phyloP scores from a whole-genome alignment of 148 eudicot species.

The Fagopyrum esculentum region DNA sequence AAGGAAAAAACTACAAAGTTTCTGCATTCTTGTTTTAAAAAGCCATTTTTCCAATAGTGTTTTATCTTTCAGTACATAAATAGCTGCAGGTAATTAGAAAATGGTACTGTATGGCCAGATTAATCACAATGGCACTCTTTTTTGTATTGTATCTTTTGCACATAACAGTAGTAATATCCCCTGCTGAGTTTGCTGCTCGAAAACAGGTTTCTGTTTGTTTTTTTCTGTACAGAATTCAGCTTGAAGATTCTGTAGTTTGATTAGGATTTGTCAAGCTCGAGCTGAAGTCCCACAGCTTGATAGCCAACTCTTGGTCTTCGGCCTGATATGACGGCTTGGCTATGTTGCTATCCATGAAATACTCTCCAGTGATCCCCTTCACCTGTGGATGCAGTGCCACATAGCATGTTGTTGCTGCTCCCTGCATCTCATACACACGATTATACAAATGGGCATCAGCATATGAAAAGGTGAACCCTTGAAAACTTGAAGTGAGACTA shows the following conservation, averaged over 20 bases:
- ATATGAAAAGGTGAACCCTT: constrained; percentile 4
- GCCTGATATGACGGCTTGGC: constrained; percentile 35
- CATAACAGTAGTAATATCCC: neutral
- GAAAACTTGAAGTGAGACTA: neutral
- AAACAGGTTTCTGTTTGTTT: neutral
- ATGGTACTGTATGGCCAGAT: neutral
- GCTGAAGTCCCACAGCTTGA: constrained; percentile 73
- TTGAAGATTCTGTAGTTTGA: constrained; percentile 1
- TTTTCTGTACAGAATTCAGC: neutral
- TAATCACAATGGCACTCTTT: neutral
- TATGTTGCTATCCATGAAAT: constrained; percentile 59
- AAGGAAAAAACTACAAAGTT: neutral
- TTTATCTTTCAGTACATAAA: neutral
- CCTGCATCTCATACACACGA: constrained; percentile 22
- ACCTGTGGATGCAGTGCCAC: constrained; percentile 66
- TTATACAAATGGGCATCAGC: neutral
- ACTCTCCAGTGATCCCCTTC: constrained; percentile 49
- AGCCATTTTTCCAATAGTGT: neutral
- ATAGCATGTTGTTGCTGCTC: constrained; percentile 68
- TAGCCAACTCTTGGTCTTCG: constrained; percentile 41
- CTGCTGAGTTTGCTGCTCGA: neutral
- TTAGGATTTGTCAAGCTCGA: constrained; percentile 27
- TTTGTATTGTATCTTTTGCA: neutral
- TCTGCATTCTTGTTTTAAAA: neutral
- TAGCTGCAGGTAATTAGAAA: constrained; percentile 3